Evolutionary conservation across 179 eudicot species (phyloP).

Genomic region (Camellia oleifera): DNA sequence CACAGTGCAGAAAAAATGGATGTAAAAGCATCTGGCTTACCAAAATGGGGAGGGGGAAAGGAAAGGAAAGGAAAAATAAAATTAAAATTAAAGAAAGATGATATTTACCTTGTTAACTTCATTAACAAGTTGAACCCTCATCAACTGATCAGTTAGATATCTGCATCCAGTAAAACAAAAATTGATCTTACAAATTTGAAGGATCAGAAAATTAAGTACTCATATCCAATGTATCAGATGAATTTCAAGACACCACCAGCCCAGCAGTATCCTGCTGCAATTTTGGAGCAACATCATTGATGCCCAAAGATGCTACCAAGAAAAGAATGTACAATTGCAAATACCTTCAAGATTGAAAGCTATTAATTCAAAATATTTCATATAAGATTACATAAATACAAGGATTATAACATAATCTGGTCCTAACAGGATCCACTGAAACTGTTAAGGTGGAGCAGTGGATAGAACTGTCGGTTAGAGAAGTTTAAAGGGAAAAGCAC

Average conservation of each 20-base stretch:
- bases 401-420: background rate
- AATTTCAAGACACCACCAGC: background rate
- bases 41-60: background rate
- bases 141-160: constrained; percentile 80
- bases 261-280: background rate
- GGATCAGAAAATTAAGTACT: background rate
- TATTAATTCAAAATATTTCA: background rate
- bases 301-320: background rate
- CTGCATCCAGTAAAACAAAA: constrained; percentile 35
- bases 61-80: background rate
- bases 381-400: background rate
- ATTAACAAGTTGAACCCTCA: constrained; percentile 79
- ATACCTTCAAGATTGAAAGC: background rate
- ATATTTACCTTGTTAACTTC: constrained; percentile 92
- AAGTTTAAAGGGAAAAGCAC: background rate
- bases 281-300: background rate
- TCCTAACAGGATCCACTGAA: background rate
- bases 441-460: background rate
- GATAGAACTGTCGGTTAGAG: background rate
- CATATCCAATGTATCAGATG: background rate
- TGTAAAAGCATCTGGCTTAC: background rate
- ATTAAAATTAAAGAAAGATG: background rate
- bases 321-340: background rate
- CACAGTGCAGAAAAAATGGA: background rate
- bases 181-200: background rate